These are phyloP conservation scores for Sphagnum tenellum DNA, from an alignment of 225 moss, liverwort and hornwort genomes.

Conservation along the genomic window DNA sequence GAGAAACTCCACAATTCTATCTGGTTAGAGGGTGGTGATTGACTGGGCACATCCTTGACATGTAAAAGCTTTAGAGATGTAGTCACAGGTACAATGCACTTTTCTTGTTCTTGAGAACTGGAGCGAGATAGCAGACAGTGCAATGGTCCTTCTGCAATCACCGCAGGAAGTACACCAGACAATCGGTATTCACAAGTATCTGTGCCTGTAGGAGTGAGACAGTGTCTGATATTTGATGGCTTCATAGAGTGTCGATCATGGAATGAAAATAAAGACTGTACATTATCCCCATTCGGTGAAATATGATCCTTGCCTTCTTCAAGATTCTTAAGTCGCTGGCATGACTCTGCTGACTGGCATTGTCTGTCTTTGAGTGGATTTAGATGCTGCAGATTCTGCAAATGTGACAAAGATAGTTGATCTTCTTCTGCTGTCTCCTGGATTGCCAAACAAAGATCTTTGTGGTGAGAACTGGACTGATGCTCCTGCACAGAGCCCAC, in stretches of 20 bases:
- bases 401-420: conserved; percentile 8
- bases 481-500: conserved; percentile 19
- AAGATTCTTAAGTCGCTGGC: conserved; percentile 29
- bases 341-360: conserved; percentile 11
- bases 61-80: conserved; percentile 5
- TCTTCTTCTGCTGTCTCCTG: conserved; percentile 23
- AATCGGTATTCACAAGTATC: too few relatives aligned
- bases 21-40: conserved; percentile 1
- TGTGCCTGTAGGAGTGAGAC: too few relatives aligned
- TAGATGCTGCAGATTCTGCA: conserved; percentile 9
- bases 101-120: conserved; percentile 12
- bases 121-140: too few relatives aligned
- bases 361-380: conserved; percentile 11
- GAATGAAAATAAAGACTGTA: conserved; percentile 29
- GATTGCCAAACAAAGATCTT: conserved; percentile 42
- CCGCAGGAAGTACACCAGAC: too few relatives aligned
- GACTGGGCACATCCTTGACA: conserved; percentile 22
- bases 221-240: too few relatives aligned
- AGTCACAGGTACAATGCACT: conserved; percentile 31
- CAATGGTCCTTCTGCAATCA: too few relatives aligned
- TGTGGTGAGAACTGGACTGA: conserved; percentile 27
- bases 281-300: conserved; percentile 30
- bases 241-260: not conserved
- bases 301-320: conserved; percentile 43
- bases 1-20: conserved; percentile 33